These are phyloP conservation scores for Chlorella ohadii DNA, from an alignment of 139 green algal species.

Conservation along the genomic window DNA sequence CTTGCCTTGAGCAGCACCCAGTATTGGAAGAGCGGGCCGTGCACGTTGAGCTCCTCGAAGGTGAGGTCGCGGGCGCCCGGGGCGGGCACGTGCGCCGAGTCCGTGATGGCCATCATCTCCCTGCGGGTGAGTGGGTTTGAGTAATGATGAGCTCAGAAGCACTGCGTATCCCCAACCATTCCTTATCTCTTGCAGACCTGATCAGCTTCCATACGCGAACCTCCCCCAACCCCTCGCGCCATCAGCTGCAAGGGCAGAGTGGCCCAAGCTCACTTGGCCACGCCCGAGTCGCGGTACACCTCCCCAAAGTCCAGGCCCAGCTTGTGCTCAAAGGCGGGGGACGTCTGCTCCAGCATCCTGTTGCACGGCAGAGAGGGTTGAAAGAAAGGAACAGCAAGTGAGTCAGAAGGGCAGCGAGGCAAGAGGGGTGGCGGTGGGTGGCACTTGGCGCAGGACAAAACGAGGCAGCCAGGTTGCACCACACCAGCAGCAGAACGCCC, in stretches of 20 bases:
- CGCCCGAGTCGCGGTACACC: constrained; percentile 21
- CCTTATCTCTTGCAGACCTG: no score
- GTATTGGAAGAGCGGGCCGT: constrained; percentile 39
- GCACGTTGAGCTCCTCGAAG: constrained; percentile 12
- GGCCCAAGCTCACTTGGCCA: constrained; percentile 6
- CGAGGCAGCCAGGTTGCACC: neutral
- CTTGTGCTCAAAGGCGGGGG: neutral
- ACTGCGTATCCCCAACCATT: no score
- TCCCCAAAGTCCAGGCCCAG: constrained; percentile 49
- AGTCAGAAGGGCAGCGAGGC: neutral
- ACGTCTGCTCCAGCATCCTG: constrained; percentile 58
- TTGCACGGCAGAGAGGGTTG: neutral
- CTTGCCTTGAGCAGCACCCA: constrained; percentile 31
- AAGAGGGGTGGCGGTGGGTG: neutral
- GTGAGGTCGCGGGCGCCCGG: constrained; percentile 3
- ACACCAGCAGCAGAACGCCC: no score
- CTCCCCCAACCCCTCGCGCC: no score
- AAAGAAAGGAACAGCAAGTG: no score
- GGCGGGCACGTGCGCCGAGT: constrained; percentile 5
- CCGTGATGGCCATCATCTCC: constrained; percentile 11
- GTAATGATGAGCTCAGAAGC: neutral
- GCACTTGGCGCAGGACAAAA: no score
- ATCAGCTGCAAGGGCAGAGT: no score
- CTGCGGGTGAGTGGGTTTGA: neutral
- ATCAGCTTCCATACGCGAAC: no score